Evolutionary conservation across 306 rosid genomes (phyloP), one percentile per base, ranked within the genome.

Genomic region (Hippophae rhamnoides): DNA sequence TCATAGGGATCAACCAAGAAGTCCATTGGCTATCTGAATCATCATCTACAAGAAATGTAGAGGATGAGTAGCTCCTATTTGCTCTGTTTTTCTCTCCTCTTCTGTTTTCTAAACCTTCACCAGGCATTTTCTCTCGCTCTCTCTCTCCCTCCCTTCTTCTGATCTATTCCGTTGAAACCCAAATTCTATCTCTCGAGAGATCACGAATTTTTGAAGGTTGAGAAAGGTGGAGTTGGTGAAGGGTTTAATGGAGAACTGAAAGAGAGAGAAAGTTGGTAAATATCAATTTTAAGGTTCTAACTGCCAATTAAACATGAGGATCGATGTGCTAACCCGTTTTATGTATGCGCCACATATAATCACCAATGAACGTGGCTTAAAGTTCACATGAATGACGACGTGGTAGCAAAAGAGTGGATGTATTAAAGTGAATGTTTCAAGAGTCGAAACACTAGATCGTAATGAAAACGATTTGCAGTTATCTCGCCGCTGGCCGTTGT

Each of bases 1-100:
- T 64, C 64, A 81, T 13, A 11, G 95, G 94, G 8, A 90, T 83
- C 65, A 90, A 69, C 97, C 97, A 90, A 14, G 96, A 84, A 38
- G 76, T 83, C 96, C 90, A 87, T 41, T 70, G 80, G 40, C 75
- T 67, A 42, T 83, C 89, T 1, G 76, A 52, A 52, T 73, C 84
- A 41, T 77, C 84, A 41, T 77, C 84, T 27, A 58, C 10, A 44
- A 41, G 62, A 59, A 68, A 61, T 5, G 82, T 62, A 45, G 70
- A 52, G 13, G 86, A 68, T 9, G 79, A 61, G 67, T 58, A 18
- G 65, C 64, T 59, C 11, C 27, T 51, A 23, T 27, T 69, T 49
- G 43, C 71, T 72, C 60, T 64, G 73, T 56, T 63, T 69, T 85
- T 83, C 55, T 14, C 60, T 52, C 47, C 55, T 3, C 72, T 76